phyloP scores from a whole-genome alignment of 257 asterid genomes.

The Solanum lignicaule region DNA sequence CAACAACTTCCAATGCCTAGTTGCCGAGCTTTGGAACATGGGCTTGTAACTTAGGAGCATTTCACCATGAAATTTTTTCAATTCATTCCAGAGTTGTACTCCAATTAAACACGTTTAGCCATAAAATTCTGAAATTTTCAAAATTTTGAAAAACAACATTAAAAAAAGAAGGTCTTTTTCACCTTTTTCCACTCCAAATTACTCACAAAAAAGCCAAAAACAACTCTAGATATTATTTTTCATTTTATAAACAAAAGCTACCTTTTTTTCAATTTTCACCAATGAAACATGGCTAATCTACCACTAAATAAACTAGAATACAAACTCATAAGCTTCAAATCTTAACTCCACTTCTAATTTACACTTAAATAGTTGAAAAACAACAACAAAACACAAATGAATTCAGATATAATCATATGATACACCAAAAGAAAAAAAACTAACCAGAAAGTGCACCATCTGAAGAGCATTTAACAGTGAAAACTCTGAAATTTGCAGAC shows the following conservation, averaged over 20 bases:
- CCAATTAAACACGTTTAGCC: too few relatives aligned
- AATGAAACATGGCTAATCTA: not conserved
- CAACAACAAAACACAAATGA: not conserved
- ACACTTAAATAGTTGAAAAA: not conserved
- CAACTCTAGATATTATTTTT: not conserved
- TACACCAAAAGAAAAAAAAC: not conserved
- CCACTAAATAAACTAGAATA: not conserved
- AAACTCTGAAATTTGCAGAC: not conserved
- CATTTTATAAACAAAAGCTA: not conserved
- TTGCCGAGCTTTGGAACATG: not conserved
- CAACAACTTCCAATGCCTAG: not conserved
- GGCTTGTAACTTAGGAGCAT: not conserved
- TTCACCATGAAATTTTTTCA: not conserved
- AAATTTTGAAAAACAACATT: not conserved
- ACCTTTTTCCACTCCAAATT: not conserved
- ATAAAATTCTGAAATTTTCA: too few relatives aligned
- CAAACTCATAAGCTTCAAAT: not conserved
- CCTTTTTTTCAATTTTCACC: not conserved
- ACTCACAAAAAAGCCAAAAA: not conserved
- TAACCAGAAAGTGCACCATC: not conserved
- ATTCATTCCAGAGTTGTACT: too few relatives aligned
- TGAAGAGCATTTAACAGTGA: constrained; percentile 2
- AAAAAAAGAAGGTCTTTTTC: too few relatives aligned
- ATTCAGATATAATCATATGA: not conserved
- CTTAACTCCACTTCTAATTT: not conserved